Percentiles rank a stretch among this genome's conserved stretches.
phyloP scores from a whole-genome alignment of 2,329 filamentous ascomycete genomes.

The Bertia moriformis region DNA sequence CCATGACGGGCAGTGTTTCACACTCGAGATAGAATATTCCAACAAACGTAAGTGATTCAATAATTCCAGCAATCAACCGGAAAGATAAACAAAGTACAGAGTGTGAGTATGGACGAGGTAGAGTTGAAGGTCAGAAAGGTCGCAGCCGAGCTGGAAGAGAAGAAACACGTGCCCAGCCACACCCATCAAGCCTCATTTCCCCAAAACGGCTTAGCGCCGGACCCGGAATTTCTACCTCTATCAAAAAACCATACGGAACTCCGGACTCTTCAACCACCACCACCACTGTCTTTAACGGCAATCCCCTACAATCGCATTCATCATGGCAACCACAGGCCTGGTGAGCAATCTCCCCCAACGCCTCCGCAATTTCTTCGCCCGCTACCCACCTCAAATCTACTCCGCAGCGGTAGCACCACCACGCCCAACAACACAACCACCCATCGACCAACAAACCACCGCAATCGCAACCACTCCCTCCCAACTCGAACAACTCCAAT shows the following conservation, averaged over 20 bases:
- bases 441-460: not conserved
- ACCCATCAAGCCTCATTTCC: not conserved
- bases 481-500: not conserved
- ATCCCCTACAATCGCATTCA: not conserved
- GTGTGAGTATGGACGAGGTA: not conserved
- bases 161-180: not conserved
- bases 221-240: not conserved
- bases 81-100: not conserved
- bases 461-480: not conserved
- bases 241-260: not conserved
- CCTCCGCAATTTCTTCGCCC: conserved; percentile 1
- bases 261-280: not conserved
- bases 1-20: conserved; percentile 30
- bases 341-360: not conserved
- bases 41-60: not conserved
- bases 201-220: not conserved
- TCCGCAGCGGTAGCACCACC: not conserved
- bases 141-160: not conserved
- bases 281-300: not conserved
- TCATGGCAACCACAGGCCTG: not conserved
- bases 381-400: not conserved
- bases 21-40: conserved; percentile 1
- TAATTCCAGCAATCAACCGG: conserved; percentile 1
- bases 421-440: too few relatives aligned
- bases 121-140: not conserved